A percentile compares a stretch with the other conserved stretches of the same genome.
phyloP scores from a whole-genome alignment of 495 filamentous ascomycete species.

The Neurospora africana region DNA sequence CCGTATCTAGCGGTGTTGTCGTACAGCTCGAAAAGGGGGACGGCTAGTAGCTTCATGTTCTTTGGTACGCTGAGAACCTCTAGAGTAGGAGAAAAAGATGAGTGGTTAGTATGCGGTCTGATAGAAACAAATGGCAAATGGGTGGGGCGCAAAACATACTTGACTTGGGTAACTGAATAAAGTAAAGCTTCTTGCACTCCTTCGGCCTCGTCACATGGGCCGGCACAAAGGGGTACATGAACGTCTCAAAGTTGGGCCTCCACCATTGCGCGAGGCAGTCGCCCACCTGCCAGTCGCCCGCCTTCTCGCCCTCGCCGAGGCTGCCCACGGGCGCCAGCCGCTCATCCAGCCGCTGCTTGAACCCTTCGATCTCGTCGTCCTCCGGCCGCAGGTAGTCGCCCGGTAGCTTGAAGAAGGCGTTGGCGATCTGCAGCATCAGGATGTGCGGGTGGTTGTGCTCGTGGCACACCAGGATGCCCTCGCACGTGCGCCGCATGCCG shows the following conservation, averaged over 20 bases:
- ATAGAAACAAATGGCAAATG: background rate
- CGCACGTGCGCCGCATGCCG: slow-evolving; percentile 94
- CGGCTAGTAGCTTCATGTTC: slow-evolving; percentile 98
- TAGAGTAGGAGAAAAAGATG: slow-evolving; percentile 21
- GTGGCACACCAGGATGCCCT: slow-evolving; percentile 93
- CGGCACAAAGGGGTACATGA: slow-evolving; percentile 98
- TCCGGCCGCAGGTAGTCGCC: slow-evolving; percentile 89
- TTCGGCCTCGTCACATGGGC: slow-evolving; percentile 92
- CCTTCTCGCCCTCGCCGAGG: slow-evolving; percentile 76
- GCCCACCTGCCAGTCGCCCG: slow-evolving; percentile 86
- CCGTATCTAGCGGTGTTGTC: slow-evolving; percentile 94
- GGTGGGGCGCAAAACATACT: slow-evolving; percentile 46
- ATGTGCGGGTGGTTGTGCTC: slow-evolving; percentile 98
- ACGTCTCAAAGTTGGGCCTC: slow-evolving; percentile 97
- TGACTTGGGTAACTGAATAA: slow-evolving; percentile 83
- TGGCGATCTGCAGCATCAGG: slow-evolving; percentile 96
- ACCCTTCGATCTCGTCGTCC: slow-evolving; percentile 85
- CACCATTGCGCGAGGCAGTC: slow-evolving; percentile 97
- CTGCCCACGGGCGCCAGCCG: slow-evolving; percentile 82
- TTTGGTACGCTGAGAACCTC: slow-evolving; percentile 96
- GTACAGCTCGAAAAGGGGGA: slow-evolving; percentile 94
- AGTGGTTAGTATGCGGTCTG: slow-evolving; percentile 10
- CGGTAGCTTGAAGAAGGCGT: slow-evolving; percentile 97
- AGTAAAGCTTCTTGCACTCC: slow-evolving; percentile 98
- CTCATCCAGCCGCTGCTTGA: slow-evolving; percentile 86